Conservation (phyloP, 148 eudicot species). For the Agrostemma githago region DNA sequence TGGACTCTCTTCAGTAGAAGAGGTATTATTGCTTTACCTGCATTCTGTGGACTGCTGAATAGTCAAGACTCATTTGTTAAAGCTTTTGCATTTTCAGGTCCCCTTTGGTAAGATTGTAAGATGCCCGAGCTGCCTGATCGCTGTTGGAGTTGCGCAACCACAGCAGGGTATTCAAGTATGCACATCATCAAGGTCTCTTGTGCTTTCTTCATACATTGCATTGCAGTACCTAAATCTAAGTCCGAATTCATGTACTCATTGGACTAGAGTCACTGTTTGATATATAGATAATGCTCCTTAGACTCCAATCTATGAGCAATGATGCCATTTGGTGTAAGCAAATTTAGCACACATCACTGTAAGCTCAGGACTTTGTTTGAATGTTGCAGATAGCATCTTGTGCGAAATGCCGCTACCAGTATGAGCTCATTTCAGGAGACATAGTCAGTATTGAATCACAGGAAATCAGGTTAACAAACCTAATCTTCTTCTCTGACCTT, state of each 20-base stretch:
- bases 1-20: slow-evolving; percentile 83
- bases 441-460: slow-evolving; percentile 66
- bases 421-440: slow-evolving; percentile 88
- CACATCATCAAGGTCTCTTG: slow-evolving; percentile 33
- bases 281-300: background rate
- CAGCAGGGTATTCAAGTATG: slow-evolving; percentile 97
- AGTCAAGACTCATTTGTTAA: background rate
- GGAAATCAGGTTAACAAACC: slow-evolving; percentile 80
- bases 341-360: background rate
- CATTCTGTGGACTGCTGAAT: background rate
- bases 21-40: slow-evolving; percentile 37
- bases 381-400: slow-evolving; percentile 69
- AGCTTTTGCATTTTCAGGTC: slow-evolving; percentile 44
- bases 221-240: background rate
- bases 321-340: slow-evolving; percentile 2
- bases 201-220: slow-evolving; percentile 12
- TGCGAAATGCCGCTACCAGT: slow-evolving; percentile 88
- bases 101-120: slow-evolving; percentile 88
- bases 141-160: slow-evolving; percentile 93
- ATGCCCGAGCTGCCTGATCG: slow-evolving; percentile 81
- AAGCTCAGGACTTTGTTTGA: slow-evolving; percentile 1
- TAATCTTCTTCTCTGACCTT: background rate
- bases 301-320: background rate
- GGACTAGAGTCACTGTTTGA: background rate
- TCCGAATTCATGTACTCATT: background rate